A percentile compares a stretch with the other conserved stretches of the same genome.
Evolutionary conservation across 2,329 filamentous ascomycete genomes (phyloP).

Genomic region (Furcasterigmium sp.): DNA sequence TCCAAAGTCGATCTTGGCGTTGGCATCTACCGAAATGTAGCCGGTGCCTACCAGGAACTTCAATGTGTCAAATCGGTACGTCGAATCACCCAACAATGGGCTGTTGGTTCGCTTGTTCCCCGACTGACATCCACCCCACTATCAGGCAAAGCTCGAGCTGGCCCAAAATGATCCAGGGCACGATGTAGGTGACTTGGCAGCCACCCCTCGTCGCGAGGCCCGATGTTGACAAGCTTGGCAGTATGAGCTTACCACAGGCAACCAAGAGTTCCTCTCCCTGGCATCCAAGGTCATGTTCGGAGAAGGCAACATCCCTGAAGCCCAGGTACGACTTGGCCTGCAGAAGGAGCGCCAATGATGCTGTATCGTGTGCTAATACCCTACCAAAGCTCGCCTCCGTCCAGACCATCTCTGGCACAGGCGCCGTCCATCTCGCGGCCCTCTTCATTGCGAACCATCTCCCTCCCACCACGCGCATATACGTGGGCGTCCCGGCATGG

Average conservation of each 20-base stretch:
- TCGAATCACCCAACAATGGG: no score
- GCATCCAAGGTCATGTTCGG: slow-evolving; percentile 25
- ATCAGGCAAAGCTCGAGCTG: slow-evolving; percentile 18
- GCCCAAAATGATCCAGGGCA: slow-evolving; percentile 15
- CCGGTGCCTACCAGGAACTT: slow-evolving; percentile 24
- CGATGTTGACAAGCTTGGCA: no score
- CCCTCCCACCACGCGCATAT: slow-evolving; percentile 18
- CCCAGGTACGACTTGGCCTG: no score
- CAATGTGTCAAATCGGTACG: slow-evolving; percentile 16
- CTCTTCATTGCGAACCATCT: slow-evolving; percentile 19
- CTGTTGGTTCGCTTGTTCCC: no score
- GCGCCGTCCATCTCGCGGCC: slow-evolving; percentile 28
- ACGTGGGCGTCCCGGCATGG: slow-evolving; percentile 25
- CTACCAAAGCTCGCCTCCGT: slow-evolving; percentile 23
- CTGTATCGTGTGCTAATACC: not conserved
- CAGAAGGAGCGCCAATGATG: no score
- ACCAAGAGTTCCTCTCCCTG: slow-evolving; percentile 20
- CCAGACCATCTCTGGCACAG: slow-evolving; percentile 31
- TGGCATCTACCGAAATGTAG: slow-evolving; percentile 28
- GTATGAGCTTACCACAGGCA: slow-evolving; percentile 28
- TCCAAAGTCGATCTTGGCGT: slow-evolving; percentile 29
- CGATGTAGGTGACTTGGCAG: slow-evolving; percentile 14
- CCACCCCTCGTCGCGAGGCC: not conserved
- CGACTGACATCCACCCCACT: no score
- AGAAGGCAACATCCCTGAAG: slow-evolving; percentile 6